Conservation (phyloP, 208 protist species). For the Tetramitus jugosus region DNA sequence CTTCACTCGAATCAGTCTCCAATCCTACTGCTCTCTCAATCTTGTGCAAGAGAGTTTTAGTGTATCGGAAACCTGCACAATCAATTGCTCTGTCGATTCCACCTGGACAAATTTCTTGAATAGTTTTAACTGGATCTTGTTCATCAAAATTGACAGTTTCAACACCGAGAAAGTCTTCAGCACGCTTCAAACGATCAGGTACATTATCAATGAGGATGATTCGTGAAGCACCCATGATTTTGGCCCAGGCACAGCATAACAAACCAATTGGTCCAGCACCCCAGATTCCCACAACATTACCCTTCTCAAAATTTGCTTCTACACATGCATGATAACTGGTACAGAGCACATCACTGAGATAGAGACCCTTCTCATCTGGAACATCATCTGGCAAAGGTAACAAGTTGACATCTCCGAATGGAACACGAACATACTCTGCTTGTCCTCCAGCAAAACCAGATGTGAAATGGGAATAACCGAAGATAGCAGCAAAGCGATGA, state of each 20-base stretch:
- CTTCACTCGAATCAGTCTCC: too few species aligned
- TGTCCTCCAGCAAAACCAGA: conserved; percentile 29
- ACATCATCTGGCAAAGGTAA: too few species aligned
- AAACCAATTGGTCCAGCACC: conserved; percentile 37
- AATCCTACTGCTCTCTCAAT: too few species aligned
- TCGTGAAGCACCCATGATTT: too few species aligned
- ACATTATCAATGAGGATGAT: too few species aligned
- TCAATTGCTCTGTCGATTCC: conserved; percentile 34
- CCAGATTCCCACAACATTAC: conserved; percentile 29
- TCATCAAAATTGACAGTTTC: conserved; percentile 37
- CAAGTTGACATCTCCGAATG: conserved; percentile 37
- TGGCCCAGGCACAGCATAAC: too few species aligned
- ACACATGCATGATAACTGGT: too few species aligned
- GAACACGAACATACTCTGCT: conserved; percentile 38
- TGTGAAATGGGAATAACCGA: conserved; percentile 41
- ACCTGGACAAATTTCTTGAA: conserved; percentile 31
- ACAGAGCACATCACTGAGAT: background rate
- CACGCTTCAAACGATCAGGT: too few species aligned
- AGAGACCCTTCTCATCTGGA: conserved; percentile 7
- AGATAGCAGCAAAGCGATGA: conserved; percentile 35
- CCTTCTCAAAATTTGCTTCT: too few species aligned
- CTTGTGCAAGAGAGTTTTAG: too few species aligned
- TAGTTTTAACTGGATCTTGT: too few species aligned
- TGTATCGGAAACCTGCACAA: conserved; percentile 39
- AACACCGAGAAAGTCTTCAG: conserved; percentile 21